Evolutionary conservation across 805 yeast species (phyloP), one percentile per base, ranked within the genome.

Genomic region (Pichia californica): DNA sequence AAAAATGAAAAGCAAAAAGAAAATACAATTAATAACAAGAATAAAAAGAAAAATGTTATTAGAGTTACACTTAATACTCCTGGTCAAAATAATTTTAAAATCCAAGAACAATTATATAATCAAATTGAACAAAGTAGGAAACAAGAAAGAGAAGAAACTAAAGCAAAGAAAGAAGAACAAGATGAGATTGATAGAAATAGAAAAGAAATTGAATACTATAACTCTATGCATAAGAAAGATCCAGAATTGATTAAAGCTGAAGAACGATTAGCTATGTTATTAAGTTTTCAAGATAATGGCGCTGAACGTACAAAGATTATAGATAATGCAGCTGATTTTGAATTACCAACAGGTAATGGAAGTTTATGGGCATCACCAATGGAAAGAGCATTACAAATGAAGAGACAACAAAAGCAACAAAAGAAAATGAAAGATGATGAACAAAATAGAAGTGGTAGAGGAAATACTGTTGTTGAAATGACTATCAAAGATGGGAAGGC

Each of bases 301-400:
- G 86, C 89, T 1, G 94, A 88, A 59, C 72, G 99, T 59, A 93
- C 99, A 0, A 79, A 77, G 52, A 88, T 93, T 49, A 89, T 94
- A 31, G 99, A 93, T 59, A 82, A 87, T 57, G 96, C 94, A 0
- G 78, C 95, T 5, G 99, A 93, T 59, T 87, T 76, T 58, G 94
- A 86, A 39, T 62, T 81, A 43, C 67, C 73, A 14, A 64, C 71
- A 29, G 64, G 73, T 1, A 36, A 50, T 6, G 71, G 70, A 27
- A 82, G 77, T 51, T 67, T 82, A 49, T 93, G 99, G 98, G 80
- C 95, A 0, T 81, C 95, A 1, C 81, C 83, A 0, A 72, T 81
- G 41, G 97, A 94, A 53, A 76, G 93, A 52, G 97, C 97, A 0
- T 67, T 88, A 45, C 88, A 86, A 58, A 66, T 93, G 53, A 88